Percentiles rank a stretch among this genome's conserved stretches.
Evolutionary conservation across 2,329 filamentous ascomycete genomes (phyloP).

Genomic region (Beauveria asiatica): DNA sequence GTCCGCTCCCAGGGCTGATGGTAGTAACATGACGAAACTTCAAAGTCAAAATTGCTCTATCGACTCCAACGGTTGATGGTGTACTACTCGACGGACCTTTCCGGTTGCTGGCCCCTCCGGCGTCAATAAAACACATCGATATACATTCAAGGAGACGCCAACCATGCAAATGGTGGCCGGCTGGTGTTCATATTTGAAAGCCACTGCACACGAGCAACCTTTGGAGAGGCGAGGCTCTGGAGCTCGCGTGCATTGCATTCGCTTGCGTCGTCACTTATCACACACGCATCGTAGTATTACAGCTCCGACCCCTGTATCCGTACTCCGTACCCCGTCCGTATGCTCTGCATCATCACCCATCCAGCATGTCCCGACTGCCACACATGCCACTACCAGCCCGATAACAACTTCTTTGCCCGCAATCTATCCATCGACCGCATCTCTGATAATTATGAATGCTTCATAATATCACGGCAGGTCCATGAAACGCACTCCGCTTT

Average conservation of each 20-base stretch:
- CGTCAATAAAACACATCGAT: too few species aligned
- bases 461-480: not conserved
- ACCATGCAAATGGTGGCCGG: too few species aligned
- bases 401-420: not conserved
- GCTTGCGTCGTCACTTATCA: not conserved
- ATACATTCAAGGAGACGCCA: too few species aligned
- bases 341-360: not conserved
- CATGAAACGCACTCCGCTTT: not conserved
- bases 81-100: too few species aligned
- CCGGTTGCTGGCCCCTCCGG: too few species aligned
- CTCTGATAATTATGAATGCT: not conserved
- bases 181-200: too few species aligned
- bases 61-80: too few species aligned
- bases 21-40: too few species aligned
- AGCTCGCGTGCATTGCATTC: not conserved
- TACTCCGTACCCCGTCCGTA: too few species aligned
- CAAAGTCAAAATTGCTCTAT: too few species aligned
- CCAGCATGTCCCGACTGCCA: not conserved
- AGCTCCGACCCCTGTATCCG: not conserved
- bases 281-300: not conserved
- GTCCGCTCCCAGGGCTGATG: slow-evolving; percentile 1
- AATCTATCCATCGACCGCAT: not conserved
- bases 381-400: not conserved
- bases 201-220: too few species aligned
- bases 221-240: not conserved